phyloP scores from a whole-genome alignment of 139 green algal species.

The Tetradesmus lagerheimii region DNA sequence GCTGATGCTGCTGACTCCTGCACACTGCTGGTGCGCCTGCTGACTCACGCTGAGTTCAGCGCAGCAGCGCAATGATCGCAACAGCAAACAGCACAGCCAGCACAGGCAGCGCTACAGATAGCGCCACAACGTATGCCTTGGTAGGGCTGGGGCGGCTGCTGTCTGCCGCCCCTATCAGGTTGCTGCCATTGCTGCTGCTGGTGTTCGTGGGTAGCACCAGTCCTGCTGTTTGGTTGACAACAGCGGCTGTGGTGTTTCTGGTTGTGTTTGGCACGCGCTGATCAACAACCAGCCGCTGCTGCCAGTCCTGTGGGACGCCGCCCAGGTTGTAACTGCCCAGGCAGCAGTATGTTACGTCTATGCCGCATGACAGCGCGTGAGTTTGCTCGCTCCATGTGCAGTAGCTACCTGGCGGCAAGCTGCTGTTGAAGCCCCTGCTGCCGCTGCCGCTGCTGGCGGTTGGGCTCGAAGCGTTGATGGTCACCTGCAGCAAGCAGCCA shows the following conservation, averaged over 20 bases:
- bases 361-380: slow-evolving; percentile 40
- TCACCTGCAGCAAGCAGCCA: neutral
- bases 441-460: neutral
- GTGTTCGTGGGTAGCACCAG: neutral
- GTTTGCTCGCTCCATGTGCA: slow-evolving; percentile 4
- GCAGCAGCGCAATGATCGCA: neutral
- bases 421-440: slow-evolving; percentile 6
- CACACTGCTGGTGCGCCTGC: neutral
- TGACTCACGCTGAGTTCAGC: neutral
- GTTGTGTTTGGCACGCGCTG: neutral
- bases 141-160: neutral
- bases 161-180: neutral
- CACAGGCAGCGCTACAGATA: slow-evolving; percentile 37
- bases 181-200: slow-evolving; percentile 13
- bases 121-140: neutral
- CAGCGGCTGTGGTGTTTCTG: neutral
- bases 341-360: slow-evolving; percentile 74
- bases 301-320: slow-evolving; percentile 62
- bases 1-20: neutral
- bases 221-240: neutral
- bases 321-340: slow-evolving; percentile 33
- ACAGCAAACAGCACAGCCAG: neutral
- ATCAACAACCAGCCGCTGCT: slow-evolving; percentile 1
- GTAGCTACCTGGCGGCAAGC: slow-evolving; percentile 45
- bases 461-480: neutral